These are phyloP conservation scores for Margaritispora aquatica DNA, from an alignment of 495 filamentous ascomycete species.

Conservation along the genomic window DNA sequence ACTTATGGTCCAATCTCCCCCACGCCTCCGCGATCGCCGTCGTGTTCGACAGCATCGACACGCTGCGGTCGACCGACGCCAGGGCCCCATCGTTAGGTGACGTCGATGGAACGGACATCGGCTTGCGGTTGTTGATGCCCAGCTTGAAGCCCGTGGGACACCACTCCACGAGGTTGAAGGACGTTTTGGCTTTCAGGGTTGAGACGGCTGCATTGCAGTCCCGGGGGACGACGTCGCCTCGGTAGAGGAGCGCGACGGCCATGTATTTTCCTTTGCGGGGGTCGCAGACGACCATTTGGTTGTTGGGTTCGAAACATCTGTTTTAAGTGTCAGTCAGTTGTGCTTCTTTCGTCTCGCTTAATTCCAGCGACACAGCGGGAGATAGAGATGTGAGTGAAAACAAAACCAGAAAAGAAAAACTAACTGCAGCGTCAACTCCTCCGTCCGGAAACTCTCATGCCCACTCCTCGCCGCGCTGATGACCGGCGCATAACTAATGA, in stretches of 20 bases:
- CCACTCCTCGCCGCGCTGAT: conserved; percentile 74
- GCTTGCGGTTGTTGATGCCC: conserved; percentile 90
- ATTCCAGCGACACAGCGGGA: too few relatives aligned
- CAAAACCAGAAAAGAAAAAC: conserved; percentile 23
- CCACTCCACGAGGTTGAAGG: conserved; percentile 93
- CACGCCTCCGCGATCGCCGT: conserved; percentile 89
- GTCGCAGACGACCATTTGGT: conserved; percentile 95
- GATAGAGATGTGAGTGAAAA: too few relatives aligned
- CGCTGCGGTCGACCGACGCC: conserved; percentile 77
- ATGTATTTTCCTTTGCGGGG: conserved; percentile 93
- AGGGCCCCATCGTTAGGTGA: conserved; percentile 55
- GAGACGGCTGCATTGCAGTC: conserved; percentile 78
- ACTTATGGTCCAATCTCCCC: conserved; percentile 85
- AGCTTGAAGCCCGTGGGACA: conserved; percentile 96
- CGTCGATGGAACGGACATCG: conserved; percentile 62
- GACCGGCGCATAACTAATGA: conserved; percentile 86
- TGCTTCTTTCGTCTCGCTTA: too few relatives aligned
- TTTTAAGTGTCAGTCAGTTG: conserved; percentile 18
- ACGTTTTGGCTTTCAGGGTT: conserved; percentile 75
- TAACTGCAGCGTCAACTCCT: conserved; percentile 81
- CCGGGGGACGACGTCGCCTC: conserved; percentile 81
- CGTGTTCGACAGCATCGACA: conserved; percentile 89
- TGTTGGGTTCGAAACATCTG: conserved; percentile 79
- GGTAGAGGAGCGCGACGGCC: conserved; percentile 85
- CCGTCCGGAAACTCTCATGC: conserved; percentile 88